Conservation (phyloP, 192 early-diverging fungal genomes). For the Haplosporangium gracile region DNA sequence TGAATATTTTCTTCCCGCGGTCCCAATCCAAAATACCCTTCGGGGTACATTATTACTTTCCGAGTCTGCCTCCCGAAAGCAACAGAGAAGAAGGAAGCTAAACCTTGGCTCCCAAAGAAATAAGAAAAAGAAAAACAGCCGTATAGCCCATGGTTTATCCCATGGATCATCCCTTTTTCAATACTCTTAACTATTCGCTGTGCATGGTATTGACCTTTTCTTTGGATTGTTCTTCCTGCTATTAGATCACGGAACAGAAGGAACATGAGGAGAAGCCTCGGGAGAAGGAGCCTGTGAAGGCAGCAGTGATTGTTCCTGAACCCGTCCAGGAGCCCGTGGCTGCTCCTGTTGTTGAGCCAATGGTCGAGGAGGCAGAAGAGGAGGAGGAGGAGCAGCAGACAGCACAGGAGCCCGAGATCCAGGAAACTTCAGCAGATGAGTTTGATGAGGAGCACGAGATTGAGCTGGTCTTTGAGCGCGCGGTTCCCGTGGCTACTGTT, state of each 20-base stretch:
- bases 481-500: not conserved
- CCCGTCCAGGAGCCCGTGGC: not conserved
- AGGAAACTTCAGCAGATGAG: not conserved
- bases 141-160: not conserved
- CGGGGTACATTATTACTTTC: constrained; percentile 1
- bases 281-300: constrained; percentile 11
- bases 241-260: not conserved
- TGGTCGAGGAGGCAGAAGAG: constrained; percentile 6
- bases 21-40: not conserved
- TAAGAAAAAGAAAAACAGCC: not conserved
- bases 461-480: constrained; percentile 8
- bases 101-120: not conserved
- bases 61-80: not conserved
- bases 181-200: not conserved
- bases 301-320: not conserved
- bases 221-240: not conserved
- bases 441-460: constrained; percentile 10
- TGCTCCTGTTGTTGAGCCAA: not conserved
- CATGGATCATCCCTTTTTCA: not conserved
- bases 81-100: constrained; percentile 2
- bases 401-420: not conserved
- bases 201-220: not conserved
- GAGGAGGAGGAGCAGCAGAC: not conserved
- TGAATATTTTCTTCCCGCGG: not conserved
- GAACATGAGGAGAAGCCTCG: constrained; percentile 17